phyloP scores from a whole-genome alignment of 139 green algal species.

The Eudorina sp. region DNA sequence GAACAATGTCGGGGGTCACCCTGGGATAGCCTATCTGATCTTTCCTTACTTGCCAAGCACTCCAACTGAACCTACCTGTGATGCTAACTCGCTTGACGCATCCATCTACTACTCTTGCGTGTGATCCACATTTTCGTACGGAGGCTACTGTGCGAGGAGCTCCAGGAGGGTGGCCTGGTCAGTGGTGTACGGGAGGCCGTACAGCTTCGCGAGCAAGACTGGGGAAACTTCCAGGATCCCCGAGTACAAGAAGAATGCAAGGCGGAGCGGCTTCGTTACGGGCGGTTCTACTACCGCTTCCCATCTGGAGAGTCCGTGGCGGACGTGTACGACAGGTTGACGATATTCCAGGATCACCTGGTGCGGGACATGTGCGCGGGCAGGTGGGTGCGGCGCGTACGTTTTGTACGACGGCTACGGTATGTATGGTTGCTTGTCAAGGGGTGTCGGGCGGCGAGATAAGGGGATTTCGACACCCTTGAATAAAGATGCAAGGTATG shows the following conservation, averaged over 20 bases:
- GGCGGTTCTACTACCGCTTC: constrained; percentile 91
- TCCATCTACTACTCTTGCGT: no score
- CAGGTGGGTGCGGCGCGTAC: background rate
- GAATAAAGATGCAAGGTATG: no score
- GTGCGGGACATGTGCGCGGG: constrained; percentile 58
- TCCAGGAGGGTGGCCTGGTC: background rate
- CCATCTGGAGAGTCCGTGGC: constrained; percentile 84
- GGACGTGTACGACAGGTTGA: constrained; percentile 91
- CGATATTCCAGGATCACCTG: constrained; percentile 78
- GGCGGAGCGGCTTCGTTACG: constrained; percentile 44
- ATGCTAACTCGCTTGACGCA: no score
- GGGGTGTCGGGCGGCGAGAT: no score
- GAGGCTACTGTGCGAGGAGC: constrained; percentile 30
- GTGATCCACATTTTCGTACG: no score
- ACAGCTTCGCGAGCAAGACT: constrained; percentile 84
- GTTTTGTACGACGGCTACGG: background rate
- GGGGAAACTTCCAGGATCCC: constrained; percentile 83
- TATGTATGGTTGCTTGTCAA: no score
- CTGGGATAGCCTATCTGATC: no score
- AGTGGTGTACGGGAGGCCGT: constrained; percentile 77
- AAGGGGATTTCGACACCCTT: no score
- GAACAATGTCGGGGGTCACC: no score
- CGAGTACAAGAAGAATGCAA: constrained; percentile 31
- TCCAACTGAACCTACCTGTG: no score
- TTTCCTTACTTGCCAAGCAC: no score